A percentile compares a stretch with the other conserved stretches of the same genome.
Conservation (phyloP, 2,329 filamentous ascomycete species). For the Botrytis galanthina region DNA sequence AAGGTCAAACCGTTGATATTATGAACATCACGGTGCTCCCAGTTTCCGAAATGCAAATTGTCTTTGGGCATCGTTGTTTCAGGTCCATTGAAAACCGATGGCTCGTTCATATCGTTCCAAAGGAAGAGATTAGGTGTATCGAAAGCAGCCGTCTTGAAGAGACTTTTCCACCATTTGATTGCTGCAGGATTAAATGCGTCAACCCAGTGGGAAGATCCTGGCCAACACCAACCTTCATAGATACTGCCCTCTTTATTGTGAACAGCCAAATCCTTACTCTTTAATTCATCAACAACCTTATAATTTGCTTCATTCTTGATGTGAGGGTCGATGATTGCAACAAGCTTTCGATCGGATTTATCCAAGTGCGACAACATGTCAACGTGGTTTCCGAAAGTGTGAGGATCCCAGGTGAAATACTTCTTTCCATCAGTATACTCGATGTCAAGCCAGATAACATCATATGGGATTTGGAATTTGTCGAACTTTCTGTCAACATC, state of each 20-base stretch:
- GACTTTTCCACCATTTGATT: conserved; percentile 82
- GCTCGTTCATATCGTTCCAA: conserved; percentile 99
- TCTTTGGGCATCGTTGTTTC: conserved; percentile 99
- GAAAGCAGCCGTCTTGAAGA: conserved; percentile 88
- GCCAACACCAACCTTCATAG: conserved; percentile 99
- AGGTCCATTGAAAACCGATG: conserved; percentile 96
- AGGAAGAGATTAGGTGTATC: conserved; percentile 91
- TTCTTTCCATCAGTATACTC: conserved; percentile 97
- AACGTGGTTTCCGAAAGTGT: conserved; percentile 82
- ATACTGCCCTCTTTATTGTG: conserved; percentile 86
- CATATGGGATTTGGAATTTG: conserved; percentile 91
- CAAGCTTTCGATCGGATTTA: conserved; percentile 81
- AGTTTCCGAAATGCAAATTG: conserved; percentile 84
- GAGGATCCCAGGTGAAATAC: conserved; percentile 95
- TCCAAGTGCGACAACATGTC: conserved; percentile 88
- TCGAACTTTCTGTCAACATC: conserved; percentile 97
- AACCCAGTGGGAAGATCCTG: conserved; percentile 93
- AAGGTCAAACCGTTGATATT: conserved; percentile 95
- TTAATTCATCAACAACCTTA: conserved; percentile 73
- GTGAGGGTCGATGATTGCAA: conserved; percentile 93
- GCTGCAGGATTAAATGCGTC: conserved; percentile 95
- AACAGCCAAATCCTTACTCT: conserved; percentile 77
- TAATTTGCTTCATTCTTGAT: conserved; percentile 91
- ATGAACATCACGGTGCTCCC: conserved; percentile 97
- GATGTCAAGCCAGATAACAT: conserved; percentile 98